Percentiles rank a stretch among this genome's conserved stretches.
Conservation (phyloP, 2,329 filamentous ascomycete species). For the Talaromyces sp. region DNA sequence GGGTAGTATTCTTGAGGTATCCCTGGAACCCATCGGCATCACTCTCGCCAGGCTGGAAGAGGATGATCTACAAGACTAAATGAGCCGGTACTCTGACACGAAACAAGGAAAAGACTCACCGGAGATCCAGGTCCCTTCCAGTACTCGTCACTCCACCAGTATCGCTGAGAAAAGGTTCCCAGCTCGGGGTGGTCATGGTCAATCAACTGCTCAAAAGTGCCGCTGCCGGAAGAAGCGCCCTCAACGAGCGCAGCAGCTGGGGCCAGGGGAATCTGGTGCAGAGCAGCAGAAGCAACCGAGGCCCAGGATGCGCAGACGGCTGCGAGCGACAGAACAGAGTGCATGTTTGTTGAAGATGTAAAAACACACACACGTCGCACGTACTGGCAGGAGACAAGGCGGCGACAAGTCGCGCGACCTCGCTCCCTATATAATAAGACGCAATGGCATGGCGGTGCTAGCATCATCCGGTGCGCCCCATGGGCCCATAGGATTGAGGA, state of each 20-base stretch:
- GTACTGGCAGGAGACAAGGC: neutral
- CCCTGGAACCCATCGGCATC: slow-evolving; percentile 42
- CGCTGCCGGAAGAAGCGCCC: slow-evolving; percentile 11
- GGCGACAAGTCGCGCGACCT: neutral
- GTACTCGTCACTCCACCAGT: slow-evolving; percentile 47
- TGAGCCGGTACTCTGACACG: neutral
- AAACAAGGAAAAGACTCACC: slow-evolving; percentile 23
- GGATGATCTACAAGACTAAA: slow-evolving; percentile 32
- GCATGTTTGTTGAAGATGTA: slow-evolving; percentile 1
- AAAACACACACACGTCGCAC: neutral
- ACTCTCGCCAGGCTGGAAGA: slow-evolving; percentile 51
- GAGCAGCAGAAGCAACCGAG: neutral
- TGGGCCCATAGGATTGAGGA: neutral
- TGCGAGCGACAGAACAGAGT: neutral
- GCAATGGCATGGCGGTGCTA: neutral
- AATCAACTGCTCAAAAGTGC: slow-evolving; percentile 51
- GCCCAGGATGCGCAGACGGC: slow-evolving; percentile 4
- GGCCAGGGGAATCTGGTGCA: neutral
- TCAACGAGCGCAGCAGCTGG: neutral
- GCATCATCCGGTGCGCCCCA: neutral
- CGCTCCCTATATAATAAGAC: neutral
- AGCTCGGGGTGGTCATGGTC: slow-evolving; percentile 54
- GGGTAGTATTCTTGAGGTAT: slow-evolving; percentile 47
- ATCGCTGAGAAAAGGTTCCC: slow-evolving; percentile 52
- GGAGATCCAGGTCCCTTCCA: slow-evolving; percentile 53